Evolutionary conservation across 192 early-diverging fungal genomes (phyloP).

Genomic region (Chytriomyces hyalinus): DNA sequence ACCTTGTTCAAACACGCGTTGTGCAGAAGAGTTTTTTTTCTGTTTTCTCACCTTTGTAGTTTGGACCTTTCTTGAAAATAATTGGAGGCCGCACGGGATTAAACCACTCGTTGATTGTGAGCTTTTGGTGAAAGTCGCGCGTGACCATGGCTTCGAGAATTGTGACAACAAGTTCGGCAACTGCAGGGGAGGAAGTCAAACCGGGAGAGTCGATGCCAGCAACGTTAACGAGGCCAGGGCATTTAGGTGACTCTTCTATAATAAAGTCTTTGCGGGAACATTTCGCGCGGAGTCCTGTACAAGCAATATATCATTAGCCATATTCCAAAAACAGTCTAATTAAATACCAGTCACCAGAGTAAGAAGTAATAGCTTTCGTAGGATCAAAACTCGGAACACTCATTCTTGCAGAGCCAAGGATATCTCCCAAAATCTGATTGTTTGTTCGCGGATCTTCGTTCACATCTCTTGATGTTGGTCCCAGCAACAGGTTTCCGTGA

Average conservation of each 20-base stretch:
- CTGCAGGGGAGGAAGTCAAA: constrained; percentile 49
- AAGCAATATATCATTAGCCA: too few species aligned
- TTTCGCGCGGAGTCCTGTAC: constrained; percentile 48
- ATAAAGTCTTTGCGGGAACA: constrained; percentile 54
- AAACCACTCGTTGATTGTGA: constrained; percentile 28
- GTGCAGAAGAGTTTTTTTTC: neutral
- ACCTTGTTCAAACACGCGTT: neutral
- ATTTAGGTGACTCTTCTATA: constrained; percentile 40
- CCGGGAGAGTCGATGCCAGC: constrained; percentile 62
- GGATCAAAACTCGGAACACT: constrained; percentile 50
- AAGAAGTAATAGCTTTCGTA: constrained; percentile 51
- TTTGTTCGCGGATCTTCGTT: constrained; percentile 42
- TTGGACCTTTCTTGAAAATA: constrained; percentile 41
- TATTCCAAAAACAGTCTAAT: too few species aligned
- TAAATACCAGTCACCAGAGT: constrained; percentile 19
- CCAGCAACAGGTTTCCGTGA: constrained; percentile 54
- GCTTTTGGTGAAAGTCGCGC: constrained; percentile 2
- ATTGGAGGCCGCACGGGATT: constrained; percentile 45
- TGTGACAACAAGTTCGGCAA: constrained; percentile 44
- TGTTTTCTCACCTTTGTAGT: constrained; percentile 18
- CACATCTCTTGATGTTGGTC: constrained; percentile 51
- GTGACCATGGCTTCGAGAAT: constrained; percentile 27
- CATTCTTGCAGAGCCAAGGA: constrained; percentile 38
- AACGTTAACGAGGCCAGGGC: constrained; percentile 50
- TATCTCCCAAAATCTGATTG: constrained; percentile 43